Evolutionary conservation across 2,329 filamentous ascomycete species (phyloP).

Genomic region (Leptographium flavum): DNA sequence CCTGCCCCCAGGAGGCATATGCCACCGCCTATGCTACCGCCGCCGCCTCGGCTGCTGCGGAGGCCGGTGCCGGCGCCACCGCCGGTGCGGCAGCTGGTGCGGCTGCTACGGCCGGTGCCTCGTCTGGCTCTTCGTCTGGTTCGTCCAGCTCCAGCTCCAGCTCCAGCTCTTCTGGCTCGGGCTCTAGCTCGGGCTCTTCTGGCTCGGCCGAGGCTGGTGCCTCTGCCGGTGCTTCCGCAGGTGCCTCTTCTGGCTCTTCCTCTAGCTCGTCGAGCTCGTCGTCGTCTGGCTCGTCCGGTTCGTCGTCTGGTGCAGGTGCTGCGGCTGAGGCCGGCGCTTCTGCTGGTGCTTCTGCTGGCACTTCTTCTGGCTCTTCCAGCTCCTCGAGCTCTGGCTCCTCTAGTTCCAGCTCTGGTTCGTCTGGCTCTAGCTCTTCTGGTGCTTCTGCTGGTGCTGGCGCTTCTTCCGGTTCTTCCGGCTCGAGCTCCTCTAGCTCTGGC

Average conservation of each 20-base stretch:
- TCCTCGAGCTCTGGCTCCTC: neutral
- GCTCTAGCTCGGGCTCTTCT: no score
- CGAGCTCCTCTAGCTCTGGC: neutral
- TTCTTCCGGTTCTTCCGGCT: no score
- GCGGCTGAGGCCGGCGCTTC: neutral
- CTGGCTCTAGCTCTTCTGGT: neutral
- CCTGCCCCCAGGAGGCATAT: conserved; percentile 1
- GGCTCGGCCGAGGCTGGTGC: neutral
- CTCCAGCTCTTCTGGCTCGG: no score
- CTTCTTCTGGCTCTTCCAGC: neutral
- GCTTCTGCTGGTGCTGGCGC: neutral
- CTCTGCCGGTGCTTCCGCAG: neutral
- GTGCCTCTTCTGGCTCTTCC: neutral
- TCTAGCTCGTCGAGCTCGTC: no score
- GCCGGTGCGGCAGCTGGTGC: neutral
- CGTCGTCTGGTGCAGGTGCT: neutral
- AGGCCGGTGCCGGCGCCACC: neutral
- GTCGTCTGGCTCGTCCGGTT: neutral
- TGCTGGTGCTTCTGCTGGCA: neutral
- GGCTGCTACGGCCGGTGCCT: neutral
- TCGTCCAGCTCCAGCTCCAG: no score
- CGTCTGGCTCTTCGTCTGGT: neutral
- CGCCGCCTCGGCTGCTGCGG: neutral
- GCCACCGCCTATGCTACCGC: neutral
- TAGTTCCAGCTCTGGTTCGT: neutral